Percentiles rank a stretch among this genome's conserved stretches.
Conservation (phyloP, 129 eudicot genomes). For the Escallonia herrerae region DNA sequence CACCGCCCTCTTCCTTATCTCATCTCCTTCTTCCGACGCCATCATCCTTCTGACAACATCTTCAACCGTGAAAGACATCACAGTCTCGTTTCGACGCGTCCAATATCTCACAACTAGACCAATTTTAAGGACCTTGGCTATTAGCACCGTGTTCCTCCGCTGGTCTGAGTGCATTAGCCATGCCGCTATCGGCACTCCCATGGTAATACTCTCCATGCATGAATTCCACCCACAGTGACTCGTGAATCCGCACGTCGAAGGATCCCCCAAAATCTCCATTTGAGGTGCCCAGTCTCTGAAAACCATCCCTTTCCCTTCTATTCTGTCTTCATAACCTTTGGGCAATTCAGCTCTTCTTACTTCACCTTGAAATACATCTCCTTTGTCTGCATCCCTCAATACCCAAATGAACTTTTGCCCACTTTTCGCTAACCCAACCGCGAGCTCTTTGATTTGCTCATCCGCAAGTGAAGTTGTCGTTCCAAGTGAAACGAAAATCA, state of each 20-base stretch:
- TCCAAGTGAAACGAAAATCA: conserved; percentile 38
- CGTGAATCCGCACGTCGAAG: conserved; percentile 39
- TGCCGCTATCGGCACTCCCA: conserved; percentile 44
- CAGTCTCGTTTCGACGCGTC: conserved; percentile 5
- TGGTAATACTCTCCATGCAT: conserved; percentile 39
- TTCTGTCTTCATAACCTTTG: conserved; percentile 32
- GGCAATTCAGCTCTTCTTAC: conserved; percentile 14
- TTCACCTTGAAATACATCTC: conserved; percentile 7
- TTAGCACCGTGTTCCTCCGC: conserved; percentile 28
- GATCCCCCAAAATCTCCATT: conserved; percentile 35
- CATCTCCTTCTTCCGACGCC: conserved; percentile 42
- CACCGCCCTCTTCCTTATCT: conserved; percentile 31
- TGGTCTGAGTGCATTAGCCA: conserved; percentile 64
- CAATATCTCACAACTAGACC: conserved; percentile 33
- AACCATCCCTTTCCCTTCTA: conserved; percentile 28
- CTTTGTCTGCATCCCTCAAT: conserved; percentile 42
- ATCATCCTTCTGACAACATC: conserved; percentile 32
- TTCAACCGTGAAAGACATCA: conserved; percentile 14
- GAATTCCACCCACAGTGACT: conserved; percentile 61
- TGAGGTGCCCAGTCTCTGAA: conserved; percentile 47
- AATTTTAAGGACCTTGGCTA: conserved; percentile 22
- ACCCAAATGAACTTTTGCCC: conserved; percentile 43
- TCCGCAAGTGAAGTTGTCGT: conserved; percentile 27
- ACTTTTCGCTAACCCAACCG: conserved; percentile 39
- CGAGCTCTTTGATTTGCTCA: conserved; percentile 31